Evolutionary conservation across 306 rosid genomes (phyloP), one percentile per base, ranked within the genome.

Genomic region (Acacia acuminata): DNA sequence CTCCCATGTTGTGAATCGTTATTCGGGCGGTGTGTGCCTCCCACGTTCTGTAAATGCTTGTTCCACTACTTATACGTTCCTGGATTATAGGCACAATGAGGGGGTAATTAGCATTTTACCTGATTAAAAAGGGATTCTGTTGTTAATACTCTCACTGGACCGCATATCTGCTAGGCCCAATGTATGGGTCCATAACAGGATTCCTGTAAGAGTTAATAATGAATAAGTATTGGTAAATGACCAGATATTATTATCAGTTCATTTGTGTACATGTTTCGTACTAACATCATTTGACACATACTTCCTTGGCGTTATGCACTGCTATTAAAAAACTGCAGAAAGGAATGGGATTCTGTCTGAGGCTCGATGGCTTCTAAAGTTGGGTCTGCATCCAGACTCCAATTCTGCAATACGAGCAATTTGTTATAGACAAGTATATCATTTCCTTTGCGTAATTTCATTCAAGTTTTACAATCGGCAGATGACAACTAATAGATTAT

Each of bases 391-490:
- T 85, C 98, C 99, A 79, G 90, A 91, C 83, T 85, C 94, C 77
- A 92, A 88, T 89, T 92, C 97, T 64, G 96, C 98, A 77, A 93
- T 96, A 43, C 88, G 89, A 77, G 98, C 96, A 63, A 96, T 96
- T 53, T 97, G 99, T 71, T 96, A 96, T 85, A 91, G 97, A 93
- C 98, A 96, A 63, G 99, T 93, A 93, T 70, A 32, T 58, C 25
- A 14, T 79, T 12, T 61, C 27, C 77, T 72, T 81, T 71, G 19
- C 81, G 8, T 40, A 78, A 77, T 71, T 71, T 43, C 56, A 22
- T 71, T 63, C 73, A 53, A 34, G 70, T 84, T 71, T 82, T 67
- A 45, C 71, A 38, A 75, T 82, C n/a, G 76, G 32, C 81, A 47
- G 60, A 51, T 66, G 53, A 70, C 32, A 76, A 38, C 80, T 22